Evolutionary conservation across 352 stramenopile genomes (phyloP).

Genomic region (Phytophthora sp.): DNA sequence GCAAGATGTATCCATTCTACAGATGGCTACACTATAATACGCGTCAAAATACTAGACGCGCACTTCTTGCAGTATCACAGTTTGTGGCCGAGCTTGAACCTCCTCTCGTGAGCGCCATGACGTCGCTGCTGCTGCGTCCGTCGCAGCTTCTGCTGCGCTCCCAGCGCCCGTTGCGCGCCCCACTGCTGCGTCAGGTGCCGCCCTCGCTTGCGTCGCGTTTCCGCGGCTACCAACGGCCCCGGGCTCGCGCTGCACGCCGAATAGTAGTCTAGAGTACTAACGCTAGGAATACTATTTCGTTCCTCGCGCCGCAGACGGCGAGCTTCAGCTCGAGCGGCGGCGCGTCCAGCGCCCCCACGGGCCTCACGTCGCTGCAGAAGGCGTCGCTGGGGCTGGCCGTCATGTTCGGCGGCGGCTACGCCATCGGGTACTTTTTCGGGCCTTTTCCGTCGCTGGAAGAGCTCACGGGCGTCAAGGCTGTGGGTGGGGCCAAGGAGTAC

Average conservation of each 20-base stretch:
- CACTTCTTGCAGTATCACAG: too few relatives aligned
- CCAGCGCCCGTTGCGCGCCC: slow-evolving; percentile 1
- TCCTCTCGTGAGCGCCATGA: too few relatives aligned
- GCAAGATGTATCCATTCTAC: too few relatives aligned
- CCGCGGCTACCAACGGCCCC: not conserved
- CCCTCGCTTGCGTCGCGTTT: not conserved
- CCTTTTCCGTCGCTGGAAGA: slow-evolving; percentile 70
- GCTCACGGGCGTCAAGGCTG: slow-evolving; percentile 48
- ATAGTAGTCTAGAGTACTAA: not conserved
- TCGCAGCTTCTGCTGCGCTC: slow-evolving; percentile 26
- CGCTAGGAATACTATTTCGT: not conserved
- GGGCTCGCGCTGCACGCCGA: too few relatives aligned
- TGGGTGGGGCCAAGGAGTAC: slow-evolving; percentile 39
- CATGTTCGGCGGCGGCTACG: slow-evolving; percentile 69
- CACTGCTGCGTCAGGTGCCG: slow-evolving; percentile 18
- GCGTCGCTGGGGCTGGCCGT: slow-evolving; percentile 51
- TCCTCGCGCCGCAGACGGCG: slow-evolving; percentile 5
- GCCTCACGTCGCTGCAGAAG: slow-evolving; percentile 50
- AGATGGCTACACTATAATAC: too few relatives aligned
- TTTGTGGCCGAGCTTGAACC: too few relatives aligned
- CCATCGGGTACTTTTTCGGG: slow-evolving; percentile 73
- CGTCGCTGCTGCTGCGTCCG: slow-evolving; percentile 28
- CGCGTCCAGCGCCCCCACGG: slow-evolving; percentile 6
- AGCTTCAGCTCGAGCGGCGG: slow-evolving; percentile 38
- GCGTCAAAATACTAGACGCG: too few relatives aligned